Base-by-base conservation (phyloP, 2,329 filamentous ascomycete species). In the Simplicillium sp. region DNA sequence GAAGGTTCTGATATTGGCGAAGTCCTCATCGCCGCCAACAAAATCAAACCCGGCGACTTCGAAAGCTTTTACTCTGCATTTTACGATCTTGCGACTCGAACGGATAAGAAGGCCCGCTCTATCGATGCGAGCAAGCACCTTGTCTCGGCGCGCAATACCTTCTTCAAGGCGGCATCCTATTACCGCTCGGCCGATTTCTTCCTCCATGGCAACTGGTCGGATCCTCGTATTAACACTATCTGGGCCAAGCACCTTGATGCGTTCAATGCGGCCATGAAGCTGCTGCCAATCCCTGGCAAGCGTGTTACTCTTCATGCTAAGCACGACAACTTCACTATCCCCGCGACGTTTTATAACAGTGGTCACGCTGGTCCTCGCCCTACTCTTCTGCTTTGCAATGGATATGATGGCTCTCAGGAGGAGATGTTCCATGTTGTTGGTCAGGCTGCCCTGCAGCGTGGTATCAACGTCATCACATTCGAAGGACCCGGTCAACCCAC, bases 401-500 rank as follows among this genome's bases (percentile, higher is more conserved):
- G 68, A 3, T 67, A 60, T 37, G 68, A 72, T 42, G 63, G 55
- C 4, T 46, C 59, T 1, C 64, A 67, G 46, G 67, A 70, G 40
- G 67, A 70, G 11, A 53, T 61, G 14, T 62, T 62, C 40, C 66
- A 70, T 40, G 36, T 50, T 3, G 49, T 59, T 16, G 64, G 57
- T 9, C 48, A 51, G 11, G 46, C 59, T 0, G 59, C 57, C 1
- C 43, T 68, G 2, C 55, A 57, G 15, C 58, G 66, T 1, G 66
- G 66, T 12, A 65, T 53, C 44, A 66, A 70, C 37, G 55, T 58
- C 36, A 55, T 70, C 8, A 63, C 61, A 1, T 71, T 64, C 40
- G 68, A 72, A 41, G 68, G 68, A 0, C 67, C 67, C 0, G 67
- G 67, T 0, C 67, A 71, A 46, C 57, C 60, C 1, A 60, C 54